Evolutionary conservation across 2,329 filamentous ascomycete genomes (phyloP).

Genomic region (Curvularia eragrostidis): DNA sequence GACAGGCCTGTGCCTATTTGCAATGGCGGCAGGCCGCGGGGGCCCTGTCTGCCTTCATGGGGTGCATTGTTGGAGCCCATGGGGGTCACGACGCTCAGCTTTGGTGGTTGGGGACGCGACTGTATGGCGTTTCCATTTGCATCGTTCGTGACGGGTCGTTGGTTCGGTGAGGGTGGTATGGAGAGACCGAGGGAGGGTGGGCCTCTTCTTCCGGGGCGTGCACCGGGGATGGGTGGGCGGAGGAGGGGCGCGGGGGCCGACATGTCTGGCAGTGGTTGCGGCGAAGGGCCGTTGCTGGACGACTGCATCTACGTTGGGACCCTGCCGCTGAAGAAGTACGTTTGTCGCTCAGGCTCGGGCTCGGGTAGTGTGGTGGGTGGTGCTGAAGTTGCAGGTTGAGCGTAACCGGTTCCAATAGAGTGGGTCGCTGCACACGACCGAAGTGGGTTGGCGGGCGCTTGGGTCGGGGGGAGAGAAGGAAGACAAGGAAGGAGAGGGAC

Average conservation of each 20-base stretch:
- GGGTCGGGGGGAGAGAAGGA: neutral
- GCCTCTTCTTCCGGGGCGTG: conserved; percentile 63
- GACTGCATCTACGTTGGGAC: conserved; percentile 36
- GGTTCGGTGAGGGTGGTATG: conserved; percentile 86
- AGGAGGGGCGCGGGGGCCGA: conserved; percentile 80
- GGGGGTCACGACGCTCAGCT: conserved; percentile 83
- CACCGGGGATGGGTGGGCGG: conserved; percentile 80
- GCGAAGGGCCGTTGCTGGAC: conserved; percentile 29
- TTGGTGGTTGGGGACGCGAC: conserved; percentile 71
- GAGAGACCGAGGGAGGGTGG: conserved; percentile 83
- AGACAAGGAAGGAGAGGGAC: conserved; percentile 3
- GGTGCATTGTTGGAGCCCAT: conserved; percentile 80
- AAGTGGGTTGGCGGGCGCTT: conserved; percentile 35
- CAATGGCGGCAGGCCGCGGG: conserved; percentile 61
- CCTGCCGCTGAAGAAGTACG: conserved; percentile 1
- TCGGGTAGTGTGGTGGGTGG: conserved; percentile 11
- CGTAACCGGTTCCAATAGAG: conserved; percentile 35
- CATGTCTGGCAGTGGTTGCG: conserved; percentile 60
- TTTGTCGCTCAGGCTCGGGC: neutral
- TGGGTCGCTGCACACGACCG: conserved; percentile 43
- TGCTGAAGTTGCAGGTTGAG: conserved; percentile 32
- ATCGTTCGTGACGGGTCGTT: conserved; percentile 75
- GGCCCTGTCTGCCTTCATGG: conserved; percentile 67
- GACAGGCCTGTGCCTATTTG: conserved; percentile 62
- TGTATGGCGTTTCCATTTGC: conserved; percentile 48